A percentile compares a stretch with the other conserved stretches of the same genome.
phyloP scores from a whole-genome alignment of 2,329 filamentous ascomycete species.

The Stagonosporopsis rhizophila region DNA sequence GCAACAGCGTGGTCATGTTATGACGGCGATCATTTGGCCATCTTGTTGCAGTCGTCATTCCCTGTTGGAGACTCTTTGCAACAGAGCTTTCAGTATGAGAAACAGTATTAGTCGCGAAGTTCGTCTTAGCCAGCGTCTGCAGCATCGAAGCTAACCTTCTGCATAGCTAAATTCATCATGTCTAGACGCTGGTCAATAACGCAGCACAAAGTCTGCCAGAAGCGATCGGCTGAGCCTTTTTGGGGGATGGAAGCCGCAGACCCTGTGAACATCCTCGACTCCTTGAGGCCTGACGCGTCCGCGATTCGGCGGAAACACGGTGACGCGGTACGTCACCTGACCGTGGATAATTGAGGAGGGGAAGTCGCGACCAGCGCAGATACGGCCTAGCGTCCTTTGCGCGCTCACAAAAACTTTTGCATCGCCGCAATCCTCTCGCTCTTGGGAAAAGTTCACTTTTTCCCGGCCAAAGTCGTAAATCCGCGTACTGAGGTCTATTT shows the following conservation, averaged over 20 bases:
- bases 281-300: slow-evolving; percentile 1
- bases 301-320: background rate
- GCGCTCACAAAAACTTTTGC: slow-evolving; percentile 36
- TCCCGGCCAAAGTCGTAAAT: slow-evolving; percentile 60
- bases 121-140: too few species aligned
- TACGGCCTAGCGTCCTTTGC: slow-evolving; percentile 9
- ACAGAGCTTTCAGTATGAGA: too few species aligned
- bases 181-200: background rate
- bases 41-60: background rate
- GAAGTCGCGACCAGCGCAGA: slow-evolving; percentile 1
- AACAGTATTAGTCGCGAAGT: too few species aligned
- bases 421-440: slow-evolving; percentile 44
- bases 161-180: background rate
- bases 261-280: background rate
- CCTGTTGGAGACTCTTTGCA: background rate
- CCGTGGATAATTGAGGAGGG: background rate
- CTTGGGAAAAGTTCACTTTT: slow-evolving; percentile 61
- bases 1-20: background rate
- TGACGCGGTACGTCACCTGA: slow-evolving; percentile 9
- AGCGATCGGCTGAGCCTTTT: background rate
- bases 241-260: background rate
- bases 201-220: background rate
- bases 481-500: slow-evolving; percentile 45
- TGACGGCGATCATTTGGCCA: background rate
- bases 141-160: background rate